phyloP scores from a whole-genome alignment of 805 yeast genomes.

The Candida oleophila region DNA sequence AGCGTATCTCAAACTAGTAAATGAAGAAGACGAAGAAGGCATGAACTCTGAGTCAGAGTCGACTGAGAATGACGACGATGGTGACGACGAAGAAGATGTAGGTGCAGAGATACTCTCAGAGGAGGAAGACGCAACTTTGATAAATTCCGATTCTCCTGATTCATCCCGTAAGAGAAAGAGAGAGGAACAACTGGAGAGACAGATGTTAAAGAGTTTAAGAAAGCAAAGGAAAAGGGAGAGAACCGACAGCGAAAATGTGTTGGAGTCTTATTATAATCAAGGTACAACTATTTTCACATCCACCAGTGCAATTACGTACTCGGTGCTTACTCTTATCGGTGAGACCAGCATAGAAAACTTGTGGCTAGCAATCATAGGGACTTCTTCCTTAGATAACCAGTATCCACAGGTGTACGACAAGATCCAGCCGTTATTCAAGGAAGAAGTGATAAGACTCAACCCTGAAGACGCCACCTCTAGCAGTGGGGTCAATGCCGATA shows the following conservation, averaged over 20 bases:
- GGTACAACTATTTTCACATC: conserved; percentile 81
- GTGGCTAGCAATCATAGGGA: conserved; percentile 90
- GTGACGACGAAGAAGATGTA: conserved; percentile 20
- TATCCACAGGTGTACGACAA: conserved; percentile 74
- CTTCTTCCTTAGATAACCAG: conserved; percentile 72
- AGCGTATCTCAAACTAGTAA: conserved; percentile 59
- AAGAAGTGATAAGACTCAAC: conserved; percentile 75
- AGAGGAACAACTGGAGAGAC: conserved; percentile 26
- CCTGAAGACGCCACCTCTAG: conserved; percentile 20
- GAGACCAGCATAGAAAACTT: conserved; percentile 68
- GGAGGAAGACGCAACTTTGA: conserved; percentile 15
- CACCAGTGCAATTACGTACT: conserved; percentile 74
- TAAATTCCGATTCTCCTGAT: conserved; percentile 15
- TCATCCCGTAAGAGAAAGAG: conserved; percentile 19
- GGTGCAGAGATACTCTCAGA: conserved; percentile 17
- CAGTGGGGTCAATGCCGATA: conserved; percentile 28
- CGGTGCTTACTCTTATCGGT: conserved; percentile 77
- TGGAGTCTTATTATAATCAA: conserved; percentile 77
- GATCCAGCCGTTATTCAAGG: conserved; percentile 70
- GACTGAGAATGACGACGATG: conserved; percentile 31
- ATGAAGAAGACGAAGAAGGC: conserved; percentile 35
- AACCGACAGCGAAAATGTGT: conserved; percentile 47
- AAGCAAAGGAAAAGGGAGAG: conserved; percentile 39
- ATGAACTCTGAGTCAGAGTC: conserved; percentile 30
- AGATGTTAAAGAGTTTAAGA: conserved; percentile 26